Conservation (phyloP, 2,329 filamentous ascomycete species). For the Rhytidhysteron rufulum region DNA sequence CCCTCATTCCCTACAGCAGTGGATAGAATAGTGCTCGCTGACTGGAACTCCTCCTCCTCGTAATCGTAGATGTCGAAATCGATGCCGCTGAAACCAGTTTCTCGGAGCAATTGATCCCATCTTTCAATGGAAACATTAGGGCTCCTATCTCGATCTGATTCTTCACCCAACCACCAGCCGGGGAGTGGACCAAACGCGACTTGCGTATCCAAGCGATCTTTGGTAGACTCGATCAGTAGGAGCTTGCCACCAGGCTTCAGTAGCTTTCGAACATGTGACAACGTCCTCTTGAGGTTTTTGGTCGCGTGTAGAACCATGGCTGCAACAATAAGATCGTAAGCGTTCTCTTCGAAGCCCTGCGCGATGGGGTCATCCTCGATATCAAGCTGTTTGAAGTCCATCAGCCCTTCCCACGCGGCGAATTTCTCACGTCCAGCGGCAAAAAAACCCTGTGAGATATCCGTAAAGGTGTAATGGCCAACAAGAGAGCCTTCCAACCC, state of each 20-base stretch:
- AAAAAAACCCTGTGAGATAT: conserved; percentile 4
- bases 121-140: not conserved
- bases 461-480: conserved; percentile 4
- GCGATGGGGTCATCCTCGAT: conserved; percentile 2
- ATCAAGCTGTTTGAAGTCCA: conserved; percentile 2
- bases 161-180: conserved; percentile 7
- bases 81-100: not conserved
- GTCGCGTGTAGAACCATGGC: conserved; percentile 7
- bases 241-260: conserved; percentile 17
- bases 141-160: not conserved
- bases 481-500: not conserved
- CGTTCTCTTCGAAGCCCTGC: conserved; percentile 3
- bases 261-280: conserved; percentile 4
- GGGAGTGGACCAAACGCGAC: conserved; percentile 2
- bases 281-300: conserved; percentile 1
- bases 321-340: conserved; percentile 5
- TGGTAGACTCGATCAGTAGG: conserved; percentile 3
- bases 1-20: no score
- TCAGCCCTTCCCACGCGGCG: not conserved
- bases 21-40: not conserved
- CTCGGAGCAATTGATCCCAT: not conserved
- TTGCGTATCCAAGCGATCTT: not conserved
- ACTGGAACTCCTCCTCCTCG: not conserved
- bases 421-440: not conserved
- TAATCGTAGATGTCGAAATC: not conserved